A percentile compares a stretch with the other conserved stretches of the same genome.
These are phyloP conservation scores for Trametes pubescens DNA, from an alignment of 1,284 basidiomycete species.

Conservation along the genomic window DNA sequence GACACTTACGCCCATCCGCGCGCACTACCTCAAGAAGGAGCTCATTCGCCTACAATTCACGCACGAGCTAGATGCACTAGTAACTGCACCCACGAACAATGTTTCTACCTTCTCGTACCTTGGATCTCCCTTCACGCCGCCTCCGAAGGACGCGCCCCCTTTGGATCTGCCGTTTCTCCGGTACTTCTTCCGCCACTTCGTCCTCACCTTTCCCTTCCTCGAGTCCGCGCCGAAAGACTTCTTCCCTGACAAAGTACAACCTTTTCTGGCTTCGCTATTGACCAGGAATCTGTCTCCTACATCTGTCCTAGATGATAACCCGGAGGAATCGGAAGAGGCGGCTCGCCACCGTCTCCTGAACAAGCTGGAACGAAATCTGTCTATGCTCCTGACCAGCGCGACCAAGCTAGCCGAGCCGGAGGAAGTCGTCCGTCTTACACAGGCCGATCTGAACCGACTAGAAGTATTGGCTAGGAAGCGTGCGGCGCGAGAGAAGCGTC, in stretches of 20 bases:
- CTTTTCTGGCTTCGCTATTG: slow-evolving; percentile 86
- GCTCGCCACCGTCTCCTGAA: slow-evolving; percentile 55
- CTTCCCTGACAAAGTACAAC: slow-evolving; percentile 92
- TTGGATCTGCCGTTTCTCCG: slow-evolving; percentile 87
- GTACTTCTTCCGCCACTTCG: slow-evolving; percentile 90
- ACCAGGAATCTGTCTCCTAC: slow-evolving; percentile 79
- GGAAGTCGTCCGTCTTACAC: slow-evolving; percentile 88
- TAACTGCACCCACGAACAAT: slow-evolving; percentile 60
- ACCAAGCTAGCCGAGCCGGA: slow-evolving; percentile 85
- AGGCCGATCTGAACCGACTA: slow-evolving; percentile 79
- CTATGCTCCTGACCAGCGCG: slow-evolving; percentile 82
- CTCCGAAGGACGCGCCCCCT: slow-evolving; percentile 64
- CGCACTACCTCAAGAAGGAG: slow-evolving; percentile 47
- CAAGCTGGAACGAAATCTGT: slow-evolving; percentile 86
- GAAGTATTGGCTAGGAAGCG: slow-evolving; percentile 73
- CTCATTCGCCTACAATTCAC: slow-evolving; percentile 81
- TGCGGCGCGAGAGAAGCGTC: slow-evolving; percentile 54
- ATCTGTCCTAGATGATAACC: slow-evolving; percentile 65
- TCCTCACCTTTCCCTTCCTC: slow-evolving; percentile 94
- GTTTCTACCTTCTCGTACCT: slow-evolving; percentile 85
- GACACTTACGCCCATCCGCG: slow-evolving; percentile 44
- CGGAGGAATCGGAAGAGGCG: slow-evolving; percentile 62
- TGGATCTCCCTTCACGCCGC: slow-evolving; percentile 84
- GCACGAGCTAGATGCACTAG: slow-evolving; percentile 78
- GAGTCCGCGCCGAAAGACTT: slow-evolving; percentile 86